These are phyloP conservation scores for Diutina rugosa DNA, from an alignment of 1,139 yeast species.

Conservation along the genomic window DNA sequence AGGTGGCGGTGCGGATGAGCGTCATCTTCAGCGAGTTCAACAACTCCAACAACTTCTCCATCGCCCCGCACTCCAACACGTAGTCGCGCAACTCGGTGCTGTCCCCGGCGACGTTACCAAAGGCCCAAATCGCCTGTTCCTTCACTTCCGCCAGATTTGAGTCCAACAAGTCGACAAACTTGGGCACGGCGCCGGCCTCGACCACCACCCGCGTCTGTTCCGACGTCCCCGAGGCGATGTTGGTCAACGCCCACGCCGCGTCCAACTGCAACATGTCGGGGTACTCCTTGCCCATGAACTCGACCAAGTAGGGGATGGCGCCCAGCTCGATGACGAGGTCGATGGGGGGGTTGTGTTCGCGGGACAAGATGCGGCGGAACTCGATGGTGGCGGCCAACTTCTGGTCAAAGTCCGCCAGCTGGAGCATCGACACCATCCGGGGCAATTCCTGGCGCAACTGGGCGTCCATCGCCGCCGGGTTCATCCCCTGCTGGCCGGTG, in stretches of 20 bases:
- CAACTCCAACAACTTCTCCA: conserved; percentile 73
- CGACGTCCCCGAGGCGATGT: conserved; percentile 92
- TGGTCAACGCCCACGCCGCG: conserved; percentile 98
- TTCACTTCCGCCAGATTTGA: conserved; percentile 83
- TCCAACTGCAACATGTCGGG: conserved; percentile 88
- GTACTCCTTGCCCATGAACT: conserved; percentile 66
- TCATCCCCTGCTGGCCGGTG: conserved; percentile 15
- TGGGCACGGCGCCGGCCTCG: conserved; percentile 87
- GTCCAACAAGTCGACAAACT: conserved; percentile 69
- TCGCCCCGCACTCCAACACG: conserved; percentile 75
- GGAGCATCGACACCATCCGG: conserved; percentile 69
- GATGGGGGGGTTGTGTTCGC: conserved; percentile 97
- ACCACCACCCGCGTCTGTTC: conserved; percentile 86
- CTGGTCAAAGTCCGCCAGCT: conserved; percentile 62
- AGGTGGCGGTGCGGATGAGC: conserved; percentile 88
- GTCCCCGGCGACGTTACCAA: conserved; percentile 98
- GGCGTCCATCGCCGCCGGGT: conserved; percentile 30
- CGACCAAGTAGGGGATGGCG: conserved; percentile 82
- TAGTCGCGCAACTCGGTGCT: conserved; percentile 80
- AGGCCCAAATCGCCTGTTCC: conserved; percentile 98
- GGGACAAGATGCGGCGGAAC: conserved; percentile 84
- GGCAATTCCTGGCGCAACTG: conserved; percentile 70
- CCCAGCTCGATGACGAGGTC: conserved; percentile 88
- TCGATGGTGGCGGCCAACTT: conserved; percentile 85
- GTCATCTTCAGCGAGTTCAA: conserved; percentile 78